Base-by-base conservation (phyloP, 2,329 filamentous ascomycete genomes). In the Lasiodiplodia citricola region DNA sequence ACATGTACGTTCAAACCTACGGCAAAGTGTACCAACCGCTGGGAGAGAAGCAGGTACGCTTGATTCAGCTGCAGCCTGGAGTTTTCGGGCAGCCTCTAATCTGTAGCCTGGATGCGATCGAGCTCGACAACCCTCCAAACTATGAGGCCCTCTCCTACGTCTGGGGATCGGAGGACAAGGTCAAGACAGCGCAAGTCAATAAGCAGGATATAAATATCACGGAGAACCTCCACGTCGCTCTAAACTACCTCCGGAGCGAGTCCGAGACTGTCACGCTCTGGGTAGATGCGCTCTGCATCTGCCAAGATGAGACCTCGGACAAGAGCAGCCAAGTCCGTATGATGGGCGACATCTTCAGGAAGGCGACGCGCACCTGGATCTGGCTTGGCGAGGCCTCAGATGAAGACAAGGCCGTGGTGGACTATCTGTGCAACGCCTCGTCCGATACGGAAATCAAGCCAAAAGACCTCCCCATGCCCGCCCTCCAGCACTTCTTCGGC, bases 401-500 rank as follows among this genome's bases (percentile, higher is more conserved):
- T 6, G 57, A 11, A 2, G 18, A 23, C 10, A 1, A 47, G 35
- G 13, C 4, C 7, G 6, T 60, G 11, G 23, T 38, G 1, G 23
- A 52, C 11, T 1, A 28, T 3, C 50, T 52, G 28, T 28, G 28
- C 4, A 28, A 28, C 5, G 28, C 11, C 50, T 7, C 23, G 2
- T 1, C 11, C 21, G 4, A 1, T 28, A 28, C 4, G 4, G 28
- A 28, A 1, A 28, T 28, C 28, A 28, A 28, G 28, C 28, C 28
- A 28, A 28, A 28, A 28, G 50, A 51, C 8, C 18, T 23, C 50
- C n/a, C 50, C 21, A 8, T 23, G 18, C 7, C n/a, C 2, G 50
- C 50, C 1, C 50, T 51, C 3, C 50, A 23, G 13, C 8, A 23
- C 21, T 68, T 70, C 62, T 71, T 70, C 44, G 50, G 67, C 6